Conservation (phyloP, 805 yeast genomes). For the Monosporozyma solicola region DNA sequence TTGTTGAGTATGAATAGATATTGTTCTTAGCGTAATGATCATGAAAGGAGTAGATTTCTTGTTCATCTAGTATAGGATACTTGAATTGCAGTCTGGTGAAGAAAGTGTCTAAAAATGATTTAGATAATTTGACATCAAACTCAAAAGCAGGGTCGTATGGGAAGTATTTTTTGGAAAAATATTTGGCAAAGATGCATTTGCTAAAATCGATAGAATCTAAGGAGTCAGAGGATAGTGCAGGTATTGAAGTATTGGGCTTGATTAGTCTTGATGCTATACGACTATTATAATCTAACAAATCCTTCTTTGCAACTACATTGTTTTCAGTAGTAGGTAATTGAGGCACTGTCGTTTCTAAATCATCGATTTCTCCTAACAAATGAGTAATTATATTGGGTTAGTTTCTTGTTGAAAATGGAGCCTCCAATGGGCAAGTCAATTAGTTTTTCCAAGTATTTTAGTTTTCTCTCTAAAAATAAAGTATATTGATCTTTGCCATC, state of each 20-base stretch:
- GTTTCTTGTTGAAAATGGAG: constrained; percentile 24
- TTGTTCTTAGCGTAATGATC: constrained; percentile 38
- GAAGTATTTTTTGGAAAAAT: constrained; percentile 39
- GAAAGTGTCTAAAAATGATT: constrained; percentile 44
- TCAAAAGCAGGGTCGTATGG: constrained; percentile 43
- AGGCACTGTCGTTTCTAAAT: constrained; percentile 1
- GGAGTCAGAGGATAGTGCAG: constrained; percentile 18
- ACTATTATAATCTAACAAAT: not conserved
- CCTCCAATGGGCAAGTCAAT: constrained; percentile 28
- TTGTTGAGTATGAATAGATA: constrained; percentile 28
- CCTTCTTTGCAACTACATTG: not conserved
- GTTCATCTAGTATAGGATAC: constrained; percentile 47
- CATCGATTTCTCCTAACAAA: constrained; percentile 19
- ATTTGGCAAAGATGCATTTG: constrained; percentile 37
- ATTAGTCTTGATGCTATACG: not conserved
- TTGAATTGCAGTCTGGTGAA: constrained; percentile 48
- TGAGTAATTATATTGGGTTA: constrained; percentile 32
- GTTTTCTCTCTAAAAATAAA: constrained; percentile 43
- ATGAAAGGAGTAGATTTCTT: constrained; percentile 43
- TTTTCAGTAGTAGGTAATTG: not conserved
- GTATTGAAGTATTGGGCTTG: constrained; percentile 1
- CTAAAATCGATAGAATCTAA: constrained; percentile 35
- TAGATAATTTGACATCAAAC: constrained; percentile 40
- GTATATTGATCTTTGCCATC: constrained; percentile 46
- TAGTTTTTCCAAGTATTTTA: constrained; percentile 42